Evolutionary conservation across 1,139 yeast genomes (phyloP).

Genomic region (Blastobotrys ciferrii): DNA sequence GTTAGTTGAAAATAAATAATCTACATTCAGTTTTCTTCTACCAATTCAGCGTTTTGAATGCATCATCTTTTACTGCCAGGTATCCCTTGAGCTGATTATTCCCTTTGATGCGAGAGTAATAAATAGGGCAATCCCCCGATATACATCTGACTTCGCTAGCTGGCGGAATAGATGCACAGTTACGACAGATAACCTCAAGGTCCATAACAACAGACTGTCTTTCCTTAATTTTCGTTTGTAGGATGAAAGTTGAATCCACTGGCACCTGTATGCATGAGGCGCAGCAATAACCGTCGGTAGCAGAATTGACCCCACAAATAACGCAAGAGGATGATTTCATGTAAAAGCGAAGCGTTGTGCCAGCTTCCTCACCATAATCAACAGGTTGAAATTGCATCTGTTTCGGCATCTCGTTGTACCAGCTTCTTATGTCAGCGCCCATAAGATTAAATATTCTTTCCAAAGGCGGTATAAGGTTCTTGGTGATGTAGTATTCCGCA

Average conservation of each 20-base stretch:
- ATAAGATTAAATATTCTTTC: slow-evolving; percentile 77
- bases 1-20: background rate
- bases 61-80: background rate
- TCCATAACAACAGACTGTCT: slow-evolving; percentile 29
- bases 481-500: slow-evolving; percentile 77
- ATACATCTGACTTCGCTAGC: slow-evolving; percentile 33
- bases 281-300: slow-evolving; percentile 11
- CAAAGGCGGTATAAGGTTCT: slow-evolving; percentile 83
- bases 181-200: slow-evolving; percentile 33
- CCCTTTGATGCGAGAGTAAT: slow-evolving; percentile 36
- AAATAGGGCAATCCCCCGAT: slow-evolving; percentile 47
- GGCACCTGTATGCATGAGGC: slow-evolving; percentile 8
- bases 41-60: background rate
- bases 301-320: slow-evolving; percentile 26
- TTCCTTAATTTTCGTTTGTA: slow-evolving; percentile 17
- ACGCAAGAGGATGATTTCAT: slow-evolving; percentile 29
- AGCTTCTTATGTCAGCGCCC: slow-evolving; percentile 73
- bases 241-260: background rate
- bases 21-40: background rate
- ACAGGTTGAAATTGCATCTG: slow-evolving; percentile 15
- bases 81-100: slow-evolving; percentile 6
- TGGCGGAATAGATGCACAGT: slow-evolving; percentile 34
- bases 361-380: slow-evolving; percentile 7
- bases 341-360: slow-evolving; percentile 17
- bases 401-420: slow-evolving; percentile 78